phyloP scores from a whole-genome alignment of 768 basidiomycete genomes.

The Rhodotorula kratochvilovae region DNA sequence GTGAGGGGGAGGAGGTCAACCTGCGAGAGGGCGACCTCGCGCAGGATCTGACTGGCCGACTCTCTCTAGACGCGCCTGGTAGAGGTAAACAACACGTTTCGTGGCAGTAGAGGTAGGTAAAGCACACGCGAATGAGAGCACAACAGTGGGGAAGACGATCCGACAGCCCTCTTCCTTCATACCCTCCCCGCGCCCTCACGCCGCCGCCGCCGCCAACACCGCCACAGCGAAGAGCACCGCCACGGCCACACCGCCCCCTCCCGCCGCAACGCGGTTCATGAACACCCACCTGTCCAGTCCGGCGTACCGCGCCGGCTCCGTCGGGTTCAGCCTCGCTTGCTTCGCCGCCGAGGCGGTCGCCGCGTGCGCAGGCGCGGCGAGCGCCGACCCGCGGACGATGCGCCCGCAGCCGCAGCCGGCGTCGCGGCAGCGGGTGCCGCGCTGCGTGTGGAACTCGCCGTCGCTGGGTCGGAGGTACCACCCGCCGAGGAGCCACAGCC shows the following conservation, averaged over 20 bases:
- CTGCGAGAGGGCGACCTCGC: no score
- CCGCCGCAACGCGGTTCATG: constrained; percentile 23
- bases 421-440: constrained; percentile 23
- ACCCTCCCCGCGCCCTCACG: background rate
- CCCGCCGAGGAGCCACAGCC: constrained; percentile 36
- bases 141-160: no score
- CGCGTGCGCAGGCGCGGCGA: background rate
- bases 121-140: no score
- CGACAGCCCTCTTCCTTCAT: background rate
- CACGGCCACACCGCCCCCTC: constrained; percentile 10
- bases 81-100: no score
- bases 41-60: no score
- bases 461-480: constrained; percentile 30
- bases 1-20: no score
- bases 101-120: no score
- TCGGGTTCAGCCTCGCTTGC: background rate
- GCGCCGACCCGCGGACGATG: constrained; percentile 20
- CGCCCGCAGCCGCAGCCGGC: constrained; percentile 23
- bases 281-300: constrained; percentile 36
- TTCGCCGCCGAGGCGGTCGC: background rate
- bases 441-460: constrained; percentile 20
- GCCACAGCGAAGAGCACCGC: constrained; percentile 19
- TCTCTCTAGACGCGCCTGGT: no score
- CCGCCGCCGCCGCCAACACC: constrained; percentile 25
- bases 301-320: constrained; percentile 9